Conservation (phyloP, 2,329 filamentous ascomycete genomes). For the Nemania diffusa region DNA sequence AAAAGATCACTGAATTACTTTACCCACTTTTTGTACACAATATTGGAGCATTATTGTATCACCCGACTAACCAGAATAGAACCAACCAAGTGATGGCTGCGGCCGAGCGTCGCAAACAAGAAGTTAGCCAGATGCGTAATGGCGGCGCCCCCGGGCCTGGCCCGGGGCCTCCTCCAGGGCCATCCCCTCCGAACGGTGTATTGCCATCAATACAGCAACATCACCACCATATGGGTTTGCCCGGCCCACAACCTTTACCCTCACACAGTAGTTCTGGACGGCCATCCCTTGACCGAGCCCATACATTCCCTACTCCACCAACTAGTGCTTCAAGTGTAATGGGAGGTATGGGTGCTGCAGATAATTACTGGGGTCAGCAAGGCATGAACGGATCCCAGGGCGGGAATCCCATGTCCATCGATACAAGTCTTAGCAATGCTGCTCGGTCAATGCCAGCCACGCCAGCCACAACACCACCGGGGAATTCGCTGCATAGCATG, state of each 20-base stretch:
- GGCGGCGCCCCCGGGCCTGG: constrained; percentile 58
- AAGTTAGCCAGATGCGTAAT: constrained; percentile 72
- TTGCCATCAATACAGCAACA: constrained; percentile 77
- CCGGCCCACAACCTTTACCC: constrained; percentile 64
- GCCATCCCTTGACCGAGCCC: constrained; percentile 82
- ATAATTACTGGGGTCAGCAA: constrained; percentile 78
- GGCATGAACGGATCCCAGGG: constrained; percentile 71
- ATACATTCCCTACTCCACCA: constrained; percentile 94
- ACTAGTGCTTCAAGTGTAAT: constrained; percentile 91
- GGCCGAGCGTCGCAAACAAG: constrained; percentile 79
- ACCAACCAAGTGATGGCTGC: constrained; percentile 90
- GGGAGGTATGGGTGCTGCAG: constrained; percentile 76
- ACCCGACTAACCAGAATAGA: constrained; percentile 86
- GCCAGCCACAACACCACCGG: constrained; percentile 90
- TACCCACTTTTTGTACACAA: constrained; percentile 98
- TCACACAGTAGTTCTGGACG: constrained; percentile 79
- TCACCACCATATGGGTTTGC: constrained; percentile 69
- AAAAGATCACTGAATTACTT: constrained; percentile 95
- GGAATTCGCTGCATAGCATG: constrained; percentile 79
- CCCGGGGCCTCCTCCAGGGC: constrained; percentile 62
- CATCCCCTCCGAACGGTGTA: constrained; percentile 58
- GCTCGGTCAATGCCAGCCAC: constrained; percentile 85
- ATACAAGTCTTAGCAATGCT: constrained; percentile 79
- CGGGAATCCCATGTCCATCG: constrained; percentile 80
- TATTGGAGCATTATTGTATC: constrained; percentile 92